These are phyloP conservation scores for Dendrobium catenatum DNA, from an alignment of 106 monocot genomes.

Conservation along the genomic window DNA sequence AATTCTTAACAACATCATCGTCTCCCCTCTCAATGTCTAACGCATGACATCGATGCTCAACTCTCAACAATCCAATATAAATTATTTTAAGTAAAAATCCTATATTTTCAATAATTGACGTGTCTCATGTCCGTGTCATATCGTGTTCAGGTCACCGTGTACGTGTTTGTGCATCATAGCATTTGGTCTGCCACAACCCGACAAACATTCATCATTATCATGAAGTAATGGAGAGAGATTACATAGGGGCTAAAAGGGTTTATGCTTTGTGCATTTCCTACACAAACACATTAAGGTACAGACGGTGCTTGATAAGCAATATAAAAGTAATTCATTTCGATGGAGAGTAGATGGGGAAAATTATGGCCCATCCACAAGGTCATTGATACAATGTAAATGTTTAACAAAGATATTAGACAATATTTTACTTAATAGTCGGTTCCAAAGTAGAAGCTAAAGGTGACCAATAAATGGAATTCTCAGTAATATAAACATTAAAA, in stretches of 20 bases:
- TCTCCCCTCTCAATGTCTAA: too few species aligned
- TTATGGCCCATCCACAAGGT: neutral
- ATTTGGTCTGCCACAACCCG: too few species aligned
- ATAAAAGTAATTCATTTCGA: neutral
- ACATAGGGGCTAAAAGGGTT: neutral
- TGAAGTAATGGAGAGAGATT: neutral
- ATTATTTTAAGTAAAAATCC: too few species aligned
- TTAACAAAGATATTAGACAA: neutral
- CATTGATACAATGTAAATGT: neutral
- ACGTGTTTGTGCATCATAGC: too few species aligned
- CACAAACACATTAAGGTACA: neutral
- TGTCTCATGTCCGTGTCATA: too few species aligned
- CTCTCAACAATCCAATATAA: too few species aligned
- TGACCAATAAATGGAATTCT: neutral
- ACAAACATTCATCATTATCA: neutral
- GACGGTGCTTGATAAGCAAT: neutral
- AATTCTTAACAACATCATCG: too few species aligned
- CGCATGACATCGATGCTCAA: too few species aligned
- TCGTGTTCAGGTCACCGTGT: too few species aligned
- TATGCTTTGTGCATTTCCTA: neutral
- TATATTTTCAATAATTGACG: too few species aligned
- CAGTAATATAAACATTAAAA: neutral
- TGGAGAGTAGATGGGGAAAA: neutral
- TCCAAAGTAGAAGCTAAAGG: too few species aligned
- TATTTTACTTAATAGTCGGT: too few species aligned